A percentile compares a stretch with the other conserved stretches of the same genome.
Evolutionary conservation across 1,139 yeast genomes (phyloP).

Genomic region (Hyphopichia burtonii): DNA sequence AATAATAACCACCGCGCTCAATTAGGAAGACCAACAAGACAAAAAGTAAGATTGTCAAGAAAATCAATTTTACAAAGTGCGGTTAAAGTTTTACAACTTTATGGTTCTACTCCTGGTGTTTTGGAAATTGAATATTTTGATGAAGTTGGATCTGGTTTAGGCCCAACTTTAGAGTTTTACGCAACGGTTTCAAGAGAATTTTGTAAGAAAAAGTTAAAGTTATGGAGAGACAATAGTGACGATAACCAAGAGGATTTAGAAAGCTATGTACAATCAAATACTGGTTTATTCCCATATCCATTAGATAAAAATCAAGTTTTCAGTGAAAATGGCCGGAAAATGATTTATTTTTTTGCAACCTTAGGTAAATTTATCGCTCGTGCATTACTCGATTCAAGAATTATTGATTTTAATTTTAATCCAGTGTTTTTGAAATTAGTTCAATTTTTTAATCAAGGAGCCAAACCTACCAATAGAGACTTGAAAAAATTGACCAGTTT

Average conservation of each 20-base stretch:
- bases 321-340: slow-evolving; percentile 41
- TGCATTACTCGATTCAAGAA: slow-evolving; percentile 80
- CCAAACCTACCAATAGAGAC: slow-evolving; percentile 14
- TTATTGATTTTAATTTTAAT: slow-evolving; percentile 80
- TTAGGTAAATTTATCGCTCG: slow-evolving; percentile 87
- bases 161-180: slow-evolving; percentile 93
- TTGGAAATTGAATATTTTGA: slow-evolving; percentile 86
- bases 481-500: slow-evolving; percentile 33
- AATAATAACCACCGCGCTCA: slow-evolving; percentile 31
- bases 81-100: slow-evolving; percentile 69
- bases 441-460: slow-evolving; percentile 23
- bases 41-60: slow-evolving; percentile 78
- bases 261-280: slow-evolving; percentile 39
- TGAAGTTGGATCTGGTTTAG: slow-evolving; percentile 95
- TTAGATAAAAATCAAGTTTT: slow-evolving; percentile 29
- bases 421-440: slow-evolving; percentile 61
- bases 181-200: slow-evolving; percentile 76
- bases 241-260: slow-evolving; percentile 19
- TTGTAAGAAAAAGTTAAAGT: slow-evolving; percentile 48
- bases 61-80: slow-evolving; percentile 74
- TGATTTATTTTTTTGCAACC: slow-evolving; percentile 56
- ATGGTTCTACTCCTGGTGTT: slow-evolving; percentile 78
- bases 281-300: slow-evolving; percentile 78
- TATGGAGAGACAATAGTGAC: slow-evolving; percentile 67
- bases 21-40: slow-evolving; percentile 76